A percentile compares a stretch with the other conserved stretches of the same genome.
Evolutionary conservation across 2,329 filamentous ascomycete species (phyloP).

Genomic region (Hymenoscyphus fructigenus): DNA sequence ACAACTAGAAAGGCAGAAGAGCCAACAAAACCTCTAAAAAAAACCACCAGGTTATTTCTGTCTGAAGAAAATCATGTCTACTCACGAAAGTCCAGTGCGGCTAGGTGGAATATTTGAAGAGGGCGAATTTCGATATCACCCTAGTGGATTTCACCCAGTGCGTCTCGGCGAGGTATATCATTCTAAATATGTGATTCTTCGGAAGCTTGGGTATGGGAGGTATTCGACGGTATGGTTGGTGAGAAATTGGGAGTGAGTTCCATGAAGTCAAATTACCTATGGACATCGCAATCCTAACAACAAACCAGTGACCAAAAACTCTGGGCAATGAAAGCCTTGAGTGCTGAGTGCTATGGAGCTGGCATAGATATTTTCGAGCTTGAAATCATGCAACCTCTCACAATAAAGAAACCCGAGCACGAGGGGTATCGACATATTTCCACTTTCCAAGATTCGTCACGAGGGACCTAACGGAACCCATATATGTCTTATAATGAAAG

Average conservation of each 20-base stretch:
- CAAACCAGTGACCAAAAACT: background rate
- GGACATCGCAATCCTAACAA: too few relatives aligned
- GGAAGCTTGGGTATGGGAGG: slow-evolving; percentile 7
- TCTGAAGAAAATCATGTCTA: background rate
- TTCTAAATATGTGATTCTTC: background rate
- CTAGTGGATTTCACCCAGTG: slow-evolving; percentile 1
- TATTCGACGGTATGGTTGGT: slow-evolving; percentile 9
- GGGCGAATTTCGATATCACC: background rate
- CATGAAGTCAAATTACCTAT: too few relatives aligned
- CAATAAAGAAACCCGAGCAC: background rate
- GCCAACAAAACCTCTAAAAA: background rate
- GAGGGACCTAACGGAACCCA: background rate
- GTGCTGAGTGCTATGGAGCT: background rate
- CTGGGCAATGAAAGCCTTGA: background rate
- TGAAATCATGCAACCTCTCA: background rate
- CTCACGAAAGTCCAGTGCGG: too few relatives aligned
- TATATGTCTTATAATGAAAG: background rate
- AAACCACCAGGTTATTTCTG: background rate
- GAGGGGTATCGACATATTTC: background rate
- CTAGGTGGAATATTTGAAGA: too few relatives aligned
- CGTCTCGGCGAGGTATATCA: slow-evolving; percentile 5
- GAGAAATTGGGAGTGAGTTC: background rate
- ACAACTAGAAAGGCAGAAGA: too few relatives aligned
- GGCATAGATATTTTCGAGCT: background rate
- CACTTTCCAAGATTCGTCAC: background rate